A percentile compares a stretch with the other conserved stretches of the same genome.
These are phyloP conservation scores for Colletotrichum lupini DNA, from an alignment of 2,329 filamentous ascomycete species.

Conservation along the genomic window DNA sequence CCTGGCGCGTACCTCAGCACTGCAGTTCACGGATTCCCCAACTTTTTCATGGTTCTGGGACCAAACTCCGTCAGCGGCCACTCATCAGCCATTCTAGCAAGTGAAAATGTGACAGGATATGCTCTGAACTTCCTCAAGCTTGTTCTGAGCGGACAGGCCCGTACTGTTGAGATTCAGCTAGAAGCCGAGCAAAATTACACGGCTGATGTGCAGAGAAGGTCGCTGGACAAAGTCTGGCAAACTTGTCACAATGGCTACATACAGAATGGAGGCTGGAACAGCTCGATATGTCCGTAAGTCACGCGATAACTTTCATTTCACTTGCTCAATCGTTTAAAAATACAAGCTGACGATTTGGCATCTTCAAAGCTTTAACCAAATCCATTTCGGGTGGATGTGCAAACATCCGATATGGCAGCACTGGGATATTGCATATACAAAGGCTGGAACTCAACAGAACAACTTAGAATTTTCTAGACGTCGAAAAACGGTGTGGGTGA, in stretches of 20 bases:
- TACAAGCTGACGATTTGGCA: neutral
- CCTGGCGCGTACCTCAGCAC: conserved; percentile 70
- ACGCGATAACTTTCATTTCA: neutral
- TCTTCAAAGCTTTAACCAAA: neutral
- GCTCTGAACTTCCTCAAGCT: neutral
- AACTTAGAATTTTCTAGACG: neutral
- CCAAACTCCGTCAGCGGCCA: conserved; percentile 74
- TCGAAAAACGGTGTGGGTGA: neutral
- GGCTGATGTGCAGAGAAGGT: conserved; percentile 3
- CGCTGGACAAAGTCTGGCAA: conserved; percentile 5
- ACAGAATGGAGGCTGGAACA: neutral
- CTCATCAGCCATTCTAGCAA: conserved; percentile 68
- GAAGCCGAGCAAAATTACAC: conserved; percentile 2
- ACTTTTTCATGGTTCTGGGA: conserved; percentile 72
- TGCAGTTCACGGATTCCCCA: conserved; percentile 69
- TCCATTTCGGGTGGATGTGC: neutral
- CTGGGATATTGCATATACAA: neutral
- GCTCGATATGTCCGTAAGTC: conserved; percentile 9
- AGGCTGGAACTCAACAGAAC: neutral
- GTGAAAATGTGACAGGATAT: conserved; percentile 57
- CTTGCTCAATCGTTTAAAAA: neutral
- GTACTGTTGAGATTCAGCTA: neutral
- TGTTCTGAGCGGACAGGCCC: neutral
- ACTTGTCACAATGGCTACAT: neutral
- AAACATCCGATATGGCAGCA: neutral